phyloP scores from a whole-genome alignment of 2,329 filamentous ascomycete genomes.

The Nothophoma quercina region DNA sequence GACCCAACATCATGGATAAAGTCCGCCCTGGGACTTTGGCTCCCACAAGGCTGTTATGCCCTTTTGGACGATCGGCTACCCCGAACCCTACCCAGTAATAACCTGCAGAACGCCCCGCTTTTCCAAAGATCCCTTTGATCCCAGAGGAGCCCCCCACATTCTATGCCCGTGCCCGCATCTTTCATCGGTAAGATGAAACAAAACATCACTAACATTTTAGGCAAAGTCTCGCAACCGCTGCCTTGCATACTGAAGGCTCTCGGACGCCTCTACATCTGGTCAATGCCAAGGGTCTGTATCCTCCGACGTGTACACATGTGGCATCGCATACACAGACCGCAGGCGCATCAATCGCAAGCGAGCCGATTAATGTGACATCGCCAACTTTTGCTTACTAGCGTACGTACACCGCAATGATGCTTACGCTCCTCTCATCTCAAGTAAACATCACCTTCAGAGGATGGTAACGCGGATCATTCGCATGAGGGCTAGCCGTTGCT shows the following conservation, averaged over 20 bases:
- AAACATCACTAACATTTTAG: not conserved
- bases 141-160: not conserved
- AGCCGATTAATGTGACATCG: not conserved
- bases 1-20: not conserved
- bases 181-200: not conserved
- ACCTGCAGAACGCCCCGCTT: not conserved
- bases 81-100: no score
- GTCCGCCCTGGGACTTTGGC: not conserved
- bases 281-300: not conserved
- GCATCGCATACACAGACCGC: no score
- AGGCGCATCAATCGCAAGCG: no score
- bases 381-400: no score
- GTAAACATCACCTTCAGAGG: no score
- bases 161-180: not conserved
- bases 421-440: no score
- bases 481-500: no score
- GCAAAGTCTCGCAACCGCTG: not conserved
- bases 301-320: no score
- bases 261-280: not conserved
- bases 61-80: not conserved
- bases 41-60: not conserved
- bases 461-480: no score
- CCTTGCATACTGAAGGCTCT: not conserved
- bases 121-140: not conserved
- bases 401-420: no score